Conservation (phyloP, 768 basidiomycete genomes). For the Chalciporus piperatus region DNA sequence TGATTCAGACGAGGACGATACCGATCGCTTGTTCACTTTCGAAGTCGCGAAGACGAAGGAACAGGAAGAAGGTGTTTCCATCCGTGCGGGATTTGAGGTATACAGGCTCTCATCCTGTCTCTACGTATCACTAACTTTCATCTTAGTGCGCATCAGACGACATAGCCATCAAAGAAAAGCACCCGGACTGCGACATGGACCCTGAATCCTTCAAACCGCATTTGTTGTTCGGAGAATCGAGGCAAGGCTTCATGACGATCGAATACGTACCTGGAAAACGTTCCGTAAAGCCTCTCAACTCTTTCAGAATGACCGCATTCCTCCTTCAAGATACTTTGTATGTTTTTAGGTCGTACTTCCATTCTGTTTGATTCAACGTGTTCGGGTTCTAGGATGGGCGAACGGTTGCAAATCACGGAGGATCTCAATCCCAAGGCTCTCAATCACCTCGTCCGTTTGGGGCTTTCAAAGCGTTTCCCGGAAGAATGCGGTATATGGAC, state of each 20-base stretch:
- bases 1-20: constrained; percentile 37
- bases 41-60: constrained; percentile 56
- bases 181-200: constrained; percentile 22
- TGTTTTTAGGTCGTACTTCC: not conserved
- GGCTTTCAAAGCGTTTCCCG: constrained; percentile 31
- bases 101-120: not conserved
- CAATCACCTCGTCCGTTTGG: constrained; percentile 27
- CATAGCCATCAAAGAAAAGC: constrained; percentile 13
- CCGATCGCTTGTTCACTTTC: constrained; percentile 53
- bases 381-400: constrained; percentile 19
- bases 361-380: not conserved
- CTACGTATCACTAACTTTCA: too few relatives aligned
- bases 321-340: constrained; percentile 27
- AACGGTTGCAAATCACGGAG: constrained; percentile 25
- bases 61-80: constrained; percentile 49
- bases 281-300: constrained; percentile 1
- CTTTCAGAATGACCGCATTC: constrained; percentile 9
- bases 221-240: constrained; percentile 40
- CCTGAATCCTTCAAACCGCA: constrained; percentile 25
- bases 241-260: constrained; percentile 39
- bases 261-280: constrained; percentile 24
- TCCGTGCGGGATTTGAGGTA: constrained; percentile 47
- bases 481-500: constrained; percentile 23
- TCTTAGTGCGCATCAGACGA: constrained; percentile 19
- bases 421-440: constrained; percentile 24